Base-by-base conservation (phyloP, 148 eudicot species). In the Salicornia ramosissima region DNA sequence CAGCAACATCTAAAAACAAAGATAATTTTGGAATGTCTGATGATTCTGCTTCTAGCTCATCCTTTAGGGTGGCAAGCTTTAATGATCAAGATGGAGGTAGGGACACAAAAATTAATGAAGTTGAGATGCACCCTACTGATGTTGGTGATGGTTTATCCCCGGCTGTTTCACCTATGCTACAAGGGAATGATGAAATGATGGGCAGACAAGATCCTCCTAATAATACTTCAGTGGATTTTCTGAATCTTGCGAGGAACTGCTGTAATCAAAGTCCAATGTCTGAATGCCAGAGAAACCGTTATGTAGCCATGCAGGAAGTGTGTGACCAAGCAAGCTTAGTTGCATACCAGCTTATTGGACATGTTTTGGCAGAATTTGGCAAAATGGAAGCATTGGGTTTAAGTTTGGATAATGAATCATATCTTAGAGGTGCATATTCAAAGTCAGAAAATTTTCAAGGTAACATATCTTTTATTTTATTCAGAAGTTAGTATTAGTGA, bases 251-350 rank as follows among this genome's bases (percentile, higher is more conserved):
- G 12, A 68, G 25, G 19, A 56, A 73, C n/a, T 45, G 61, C 60
- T 74, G 34, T 1, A 68, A 69, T 55, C 45, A 21, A 33, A 71
- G 45, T 21, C 3, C 11, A 65, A 22, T 28, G 54, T 54, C 75
- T 51, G 75, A 56, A 52, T 47, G 47, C 71, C 71, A 67, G 68
- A 67, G 74, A 73, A 92, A 86, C 77, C 67, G 73, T 42, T 92
- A 90, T 62, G 76, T 88, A 64, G 77, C 80, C 26, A 53, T 90
- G 60, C 98, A 92, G 73, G 83, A 86, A 75, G 90, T 87, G 67
- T 79, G 88, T 80, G 98, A 90, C 76, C 79, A 75, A 25, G 78
- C 90, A 72, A 90, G 95, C 80, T 47, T 86, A 68, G 81, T 79
- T 39, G 86, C 86, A 6, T 88, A 83, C 79, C 76, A 70, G 68